Base-by-base conservation (phyloP, 352 stramenopile species). In the Globisporangium lucens region DNA sequence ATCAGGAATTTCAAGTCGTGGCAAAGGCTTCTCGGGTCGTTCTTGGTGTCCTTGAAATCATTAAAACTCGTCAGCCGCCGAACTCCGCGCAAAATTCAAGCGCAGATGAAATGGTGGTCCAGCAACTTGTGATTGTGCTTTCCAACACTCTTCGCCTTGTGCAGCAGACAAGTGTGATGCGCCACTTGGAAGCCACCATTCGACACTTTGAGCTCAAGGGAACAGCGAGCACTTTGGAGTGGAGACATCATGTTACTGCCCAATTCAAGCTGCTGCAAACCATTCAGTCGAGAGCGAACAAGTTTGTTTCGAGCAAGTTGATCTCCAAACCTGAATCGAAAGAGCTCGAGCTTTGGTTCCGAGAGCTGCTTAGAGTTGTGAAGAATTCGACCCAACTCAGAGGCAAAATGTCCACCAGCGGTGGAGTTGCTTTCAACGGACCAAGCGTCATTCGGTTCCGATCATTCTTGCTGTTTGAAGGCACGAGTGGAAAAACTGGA, bases 401-500 rank as follows among this genome's bases (percentile, higher is more conserved):
- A 3, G 36, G 1, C 9, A 35, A 43, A 22, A 2, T 9, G 7
- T 38, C 15, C 7, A 27, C 0, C 46, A 35, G 10, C n/a, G 22
- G 12, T 38, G 49, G 8, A 29, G 20, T 15, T 49, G 3, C 22
- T 56, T 22, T 9, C 30, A 36, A 10, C n/a, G 41, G 46, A 58
- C 27, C 59, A 43, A 43, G 13, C 1, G 3, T 65, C 17, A 6
- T 49, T 5, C 60, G 46, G 2, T 29, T 65, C 41, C 60, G 60
- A 41, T 58, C 46, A 8, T 58, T 46, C n/a, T 58, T 65, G n/a
- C 46, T 41, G 0, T 22, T 65, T 58, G 60, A 65, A 57, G 24
- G 4, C n/a, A 43, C 1, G 3, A 41, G 8, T 24, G 29, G 30
- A 60, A n/a, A 47, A 13, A 13, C 13, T 27, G 30, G 27, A 0